Evolutionary conservation across 441 rosid species (phyloP).

Genomic region (Manihot esculenta): DNA sequence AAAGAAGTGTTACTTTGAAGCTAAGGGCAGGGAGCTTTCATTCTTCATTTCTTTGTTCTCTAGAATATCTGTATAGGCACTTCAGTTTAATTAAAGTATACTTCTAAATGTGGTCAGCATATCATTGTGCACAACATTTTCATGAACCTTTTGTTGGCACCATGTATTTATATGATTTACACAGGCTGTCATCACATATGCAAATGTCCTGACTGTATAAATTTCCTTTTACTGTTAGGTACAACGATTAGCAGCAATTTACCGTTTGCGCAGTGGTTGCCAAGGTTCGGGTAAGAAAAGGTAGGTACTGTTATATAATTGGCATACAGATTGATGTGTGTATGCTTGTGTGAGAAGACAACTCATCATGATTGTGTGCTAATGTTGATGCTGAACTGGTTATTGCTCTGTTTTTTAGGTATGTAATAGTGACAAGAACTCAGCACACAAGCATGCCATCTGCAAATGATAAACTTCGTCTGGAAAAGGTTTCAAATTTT

Average conservation of each 20-base stretch:
- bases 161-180: constrained; percentile 16
- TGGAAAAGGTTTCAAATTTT: constrained; percentile 57
- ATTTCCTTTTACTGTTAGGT: constrained; percentile 34
- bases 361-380: background rate
- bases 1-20: background rate
- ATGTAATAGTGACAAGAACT: constrained; percentile 63
- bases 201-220: background rate
- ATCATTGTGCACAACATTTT: background rate
- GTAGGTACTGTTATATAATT: constrained; percentile 25
- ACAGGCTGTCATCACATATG: constrained; percentile 4
- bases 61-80: background rate
- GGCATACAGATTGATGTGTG: too few species aligned
- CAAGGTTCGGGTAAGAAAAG: constrained; percentile 87
- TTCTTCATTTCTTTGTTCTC: background rate
- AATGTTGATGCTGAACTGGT: constrained; percentile 15
- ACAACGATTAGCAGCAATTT: constrained; percentile 68
- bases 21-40: background rate
- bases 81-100: too few species aligned
- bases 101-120: background rate
- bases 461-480: constrained; percentile 60
- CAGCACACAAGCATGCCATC: constrained; percentile 80
- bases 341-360: background rate
- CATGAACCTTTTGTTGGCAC: background rate
- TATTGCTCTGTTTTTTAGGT: constrained; percentile 37
- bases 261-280: constrained; percentile 54